These are phyloP conservation scores for Ilex paraguariensis DNA, from an alignment of 305 asterid genomes.

Conservation along the genomic window DNA sequence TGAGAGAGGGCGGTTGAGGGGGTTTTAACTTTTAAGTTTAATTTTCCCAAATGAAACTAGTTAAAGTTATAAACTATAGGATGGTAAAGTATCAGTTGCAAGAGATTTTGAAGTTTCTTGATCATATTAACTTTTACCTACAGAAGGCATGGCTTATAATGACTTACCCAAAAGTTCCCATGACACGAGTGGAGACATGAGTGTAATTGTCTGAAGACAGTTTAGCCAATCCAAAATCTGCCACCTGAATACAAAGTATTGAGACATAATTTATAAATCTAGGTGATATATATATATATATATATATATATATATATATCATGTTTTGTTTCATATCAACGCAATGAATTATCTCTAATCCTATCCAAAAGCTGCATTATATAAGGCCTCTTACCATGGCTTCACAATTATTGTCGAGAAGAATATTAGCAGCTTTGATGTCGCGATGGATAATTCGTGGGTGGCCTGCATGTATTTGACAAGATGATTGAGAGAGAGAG, in stretches of 20 bases:
- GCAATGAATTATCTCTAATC: neutral
- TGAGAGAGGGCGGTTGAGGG: no score
- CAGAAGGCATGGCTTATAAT: neutral
- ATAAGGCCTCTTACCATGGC: slow-evolving; percentile 47
- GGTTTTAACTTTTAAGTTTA: no score
- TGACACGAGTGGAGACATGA: slow-evolving; percentile 82
- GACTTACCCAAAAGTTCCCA: slow-evolving; percentile 85
- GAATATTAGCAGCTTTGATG: slow-evolving; percentile 79
- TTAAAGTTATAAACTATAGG: neutral
- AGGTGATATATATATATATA: neutral
- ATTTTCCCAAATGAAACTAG: no score
- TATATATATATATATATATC: no score
- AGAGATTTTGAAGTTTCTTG: neutral
- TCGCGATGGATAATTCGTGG: slow-evolving; percentile 82
- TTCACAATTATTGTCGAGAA: slow-evolving; percentile 61
- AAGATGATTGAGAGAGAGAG: neutral
- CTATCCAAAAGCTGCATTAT: neutral
- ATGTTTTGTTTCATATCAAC: neutral
- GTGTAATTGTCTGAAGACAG: slow-evolving; percentile 56
- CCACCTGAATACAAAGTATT: slow-evolving; percentile 39
- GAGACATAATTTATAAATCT: neutral
- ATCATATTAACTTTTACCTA: neutral
- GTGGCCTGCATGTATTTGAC: slow-evolving; percentile 40
- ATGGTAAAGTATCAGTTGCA: neutral
- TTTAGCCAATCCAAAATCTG: slow-evolving; percentile 82